Base-by-base conservation (phyloP, 768 basidiomycete genomes). In the Steccherinum ochraceum region DNA sequence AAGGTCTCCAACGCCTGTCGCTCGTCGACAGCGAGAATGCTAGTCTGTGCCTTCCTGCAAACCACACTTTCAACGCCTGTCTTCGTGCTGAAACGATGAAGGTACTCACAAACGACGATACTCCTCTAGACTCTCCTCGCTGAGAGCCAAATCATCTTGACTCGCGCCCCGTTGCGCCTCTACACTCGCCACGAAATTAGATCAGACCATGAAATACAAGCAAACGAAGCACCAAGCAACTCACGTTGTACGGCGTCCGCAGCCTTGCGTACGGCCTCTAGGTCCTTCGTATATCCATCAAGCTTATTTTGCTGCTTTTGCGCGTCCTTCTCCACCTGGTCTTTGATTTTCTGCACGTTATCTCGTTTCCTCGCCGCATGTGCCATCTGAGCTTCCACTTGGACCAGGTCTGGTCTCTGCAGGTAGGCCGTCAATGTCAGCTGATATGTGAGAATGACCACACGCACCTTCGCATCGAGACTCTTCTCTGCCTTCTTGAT, bases 401-500 rank as follows among this genome's bases (percentile, higher is more conserved):
- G 77, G 23, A 92, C 82, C 2, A 98, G 75, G 44, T 89, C 87
- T 2, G 96, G 94, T 69, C 80, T 81, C 93, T 95, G 54, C 25
- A n/a, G 18, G n/a, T n/a, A 44, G n/a, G 48, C 20, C 1, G 24
- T 25, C 43, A 50, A 24, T 3, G 54, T 27, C 16, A 16, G 30
- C n/a, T n/a, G n/a, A 16, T 18, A 25, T 7, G 48, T 26, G 2
- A 40, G 51, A 3, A 16, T 49, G 30, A 10, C 41, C 18, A 24
- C 19, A 59, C 75, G 35, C 30, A 86, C 93, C 73, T 89, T 91
- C 13, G 76, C 81, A 52, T 97, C 95, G 7, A 94, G 67, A 0
- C 81, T 73, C 66, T 94, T 97, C 67, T 97, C 94, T 1, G 86
- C 86, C 65, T 86, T 89, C 72, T 96, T 96, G 52, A 95, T 84